Evolutionary conservation across 495 filamentous ascomycete genomes (phyloP).

Genomic region (Bathelium albidoporum): DNA sequence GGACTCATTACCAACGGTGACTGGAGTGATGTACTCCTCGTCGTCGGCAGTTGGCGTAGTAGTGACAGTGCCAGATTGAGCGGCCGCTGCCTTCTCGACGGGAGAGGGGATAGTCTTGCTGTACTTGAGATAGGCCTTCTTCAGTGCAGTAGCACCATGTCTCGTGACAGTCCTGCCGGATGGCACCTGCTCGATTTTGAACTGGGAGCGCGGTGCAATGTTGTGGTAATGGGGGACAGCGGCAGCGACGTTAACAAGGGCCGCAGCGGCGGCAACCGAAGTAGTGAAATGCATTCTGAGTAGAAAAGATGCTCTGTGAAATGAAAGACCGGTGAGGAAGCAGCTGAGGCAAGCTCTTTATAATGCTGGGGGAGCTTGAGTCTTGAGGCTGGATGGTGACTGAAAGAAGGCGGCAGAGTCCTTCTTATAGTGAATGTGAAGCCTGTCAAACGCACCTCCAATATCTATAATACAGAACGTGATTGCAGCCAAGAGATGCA

Average conservation of each 20-base stretch:
- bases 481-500: not conserved
- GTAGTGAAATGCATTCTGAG: slow-evolving; percentile 10
- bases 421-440: slow-evolving; percentile 3
- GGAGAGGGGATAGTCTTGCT: slow-evolving; percentile 11
- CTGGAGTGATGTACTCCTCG: slow-evolving; percentile 55
- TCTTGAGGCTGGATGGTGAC: not conserved
- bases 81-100: slow-evolving; percentile 16
- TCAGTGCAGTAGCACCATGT: slow-evolving; percentile 16
- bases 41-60: slow-evolving; percentile 47
- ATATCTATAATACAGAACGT: not conserved
- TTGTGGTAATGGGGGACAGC: slow-evolving; percentile 7
- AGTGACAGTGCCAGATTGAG: slow-evolving; percentile 15
- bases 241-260: slow-evolving; percentile 11
- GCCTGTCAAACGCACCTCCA: slow-evolving; percentile 1
- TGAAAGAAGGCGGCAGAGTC: not conserved
- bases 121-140: slow-evolving; percentile 21
- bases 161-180: slow-evolving; percentile 12
- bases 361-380: not conserved
- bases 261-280: slow-evolving; percentile 14
- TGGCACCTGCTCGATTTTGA: slow-evolving; percentile 18
- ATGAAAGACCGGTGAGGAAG: not conserved
- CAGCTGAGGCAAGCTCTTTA: slow-evolving; percentile 1
- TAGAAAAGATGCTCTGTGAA: not conserved
- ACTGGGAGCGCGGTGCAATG: slow-evolving; percentile 2
- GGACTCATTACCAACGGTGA: slow-evolving; percentile 51